Evolutionary conservation across 2,329 filamentous ascomycete species (phyloP).

Genomic region (Microdochium nivale): DNA sequence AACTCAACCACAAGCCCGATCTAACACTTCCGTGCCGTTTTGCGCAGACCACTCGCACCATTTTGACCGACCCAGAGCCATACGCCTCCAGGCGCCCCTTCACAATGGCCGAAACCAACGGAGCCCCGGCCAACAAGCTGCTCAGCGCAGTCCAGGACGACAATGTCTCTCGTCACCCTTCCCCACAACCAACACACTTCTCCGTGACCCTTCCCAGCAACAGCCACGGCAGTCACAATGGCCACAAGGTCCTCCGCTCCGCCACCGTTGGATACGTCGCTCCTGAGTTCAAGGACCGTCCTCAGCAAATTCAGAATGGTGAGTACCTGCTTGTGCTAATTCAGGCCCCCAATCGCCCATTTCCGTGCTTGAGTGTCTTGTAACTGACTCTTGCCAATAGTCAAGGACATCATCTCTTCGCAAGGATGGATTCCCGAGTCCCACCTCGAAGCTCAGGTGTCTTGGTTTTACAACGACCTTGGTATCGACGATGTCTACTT

Average conservation of each 20-base stretch:
- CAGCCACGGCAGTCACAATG: slow-evolving; percentile 33
- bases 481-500: slow-evolving; percentile 99
- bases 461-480: slow-evolving; percentile 96
- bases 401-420: slow-evolving; percentile 70
- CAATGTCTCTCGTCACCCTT: slow-evolving; percentile 57
- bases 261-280: slow-evolving; percentile 91
- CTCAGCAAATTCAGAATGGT: slow-evolving; percentile 80
- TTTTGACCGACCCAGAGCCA: background rate
- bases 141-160: slow-evolving; percentile 32
- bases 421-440: slow-evolving; percentile 80
- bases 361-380: slow-evolving; percentile 1
- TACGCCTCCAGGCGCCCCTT: slow-evolving; percentile 2
- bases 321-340: slow-evolving; percentile 21
- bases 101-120: slow-evolving; percentile 21
- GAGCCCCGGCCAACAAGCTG: slow-evolving; percentile 29
- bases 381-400: slow-evolving; percentile 34
- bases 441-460: slow-evolving; percentile 76
- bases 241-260: slow-evolving; percentile 71
- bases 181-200: slow-evolving; percentile 82
- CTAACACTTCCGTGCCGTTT: background rate
- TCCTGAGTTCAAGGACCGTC: slow-evolving; percentile 87
- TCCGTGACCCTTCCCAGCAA: slow-evolving; percentile 53
- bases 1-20: background rate
- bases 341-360: background rate
- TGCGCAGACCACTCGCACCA: background rate